Evolutionary conservation across 176 grass and related monocot species (phyloP), one percentile per base, ranked within the genome.

Genomic region (Avena eriantha): DNA sequence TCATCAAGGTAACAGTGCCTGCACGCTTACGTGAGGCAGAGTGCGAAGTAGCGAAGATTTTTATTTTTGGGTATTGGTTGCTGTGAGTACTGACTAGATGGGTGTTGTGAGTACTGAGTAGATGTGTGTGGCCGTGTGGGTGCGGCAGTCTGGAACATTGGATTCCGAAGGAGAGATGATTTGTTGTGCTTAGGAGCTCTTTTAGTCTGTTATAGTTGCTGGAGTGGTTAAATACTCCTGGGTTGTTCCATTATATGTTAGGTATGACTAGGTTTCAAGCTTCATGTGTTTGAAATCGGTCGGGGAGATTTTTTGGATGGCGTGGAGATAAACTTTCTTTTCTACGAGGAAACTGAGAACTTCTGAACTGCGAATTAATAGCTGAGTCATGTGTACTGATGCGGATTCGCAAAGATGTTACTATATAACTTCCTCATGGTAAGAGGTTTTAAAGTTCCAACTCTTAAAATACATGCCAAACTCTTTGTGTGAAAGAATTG

Each of bases 1-100:
- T 88, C 35, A 24, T 73, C 78, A 88, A 88, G 90, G 90, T 91
- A 88, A 47, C 51, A 45, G 22, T 2, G 10, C 2, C 13, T 7
- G 4, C 14, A 36, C 14, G 23, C 61, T 53, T 34, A 18, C 13
- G 43, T 4, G 19, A 53, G 26, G 10, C 16, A 13, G 29, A 13
- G 22, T 19, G 1, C 14, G 24, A 50, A 73, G 43, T 26, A 14
- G 23, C 10, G 4, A 4, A 63, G 68, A 61, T n/a, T 84, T 80
- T 56, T 6, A 29, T 12, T 4, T 6, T 8, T 14, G 24, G 47
- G 26, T 41, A 3, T 77, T 36, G 54, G 61, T 36, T 76, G 39
- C 33, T 45, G 63, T 36, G 66, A 69, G 47, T 48, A 76, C 47
- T 6, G 70, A 58, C 23, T 64, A 75, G 76, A 54, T 55, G 45